Conservation (phyloP, 352 stramenopile species). For the Phytophthora pseudosyringae region DNA sequence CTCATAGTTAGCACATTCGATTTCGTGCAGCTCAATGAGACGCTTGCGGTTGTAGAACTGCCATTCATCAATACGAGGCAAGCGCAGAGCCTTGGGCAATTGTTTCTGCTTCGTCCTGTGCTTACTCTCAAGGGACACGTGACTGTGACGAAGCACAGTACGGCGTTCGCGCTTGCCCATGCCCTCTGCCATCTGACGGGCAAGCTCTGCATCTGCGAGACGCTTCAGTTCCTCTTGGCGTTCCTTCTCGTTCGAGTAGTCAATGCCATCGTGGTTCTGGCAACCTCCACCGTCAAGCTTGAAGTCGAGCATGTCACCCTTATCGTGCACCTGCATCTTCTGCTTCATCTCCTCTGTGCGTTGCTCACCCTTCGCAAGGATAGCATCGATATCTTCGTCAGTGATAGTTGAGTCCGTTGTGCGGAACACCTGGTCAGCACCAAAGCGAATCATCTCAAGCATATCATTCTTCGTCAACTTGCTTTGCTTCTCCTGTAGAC, state of each 20-base stretch:
- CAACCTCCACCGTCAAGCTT: slow-evolving; percentile 93
- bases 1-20: slow-evolving; percentile 84
- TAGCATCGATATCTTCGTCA: slow-evolving; percentile 98
- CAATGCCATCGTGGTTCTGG: slow-evolving; percentile 97
- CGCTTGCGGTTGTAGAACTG: slow-evolving; percentile 89
- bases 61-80: slow-evolving; percentile 89
- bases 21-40: slow-evolving; percentile 82
- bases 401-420: slow-evolving; percentile 97
- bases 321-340: slow-evolving; percentile 87
- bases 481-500: slow-evolving; percentile 88
- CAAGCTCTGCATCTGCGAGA: slow-evolving; percentile 84
- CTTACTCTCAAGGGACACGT: slow-evolving; percentile 53
- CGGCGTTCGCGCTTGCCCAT: slow-evolving; percentile 88
- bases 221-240: slow-evolving; percentile 87
- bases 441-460: slow-evolving; percentile 97
- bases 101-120: slow-evolving; percentile 78
- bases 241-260: slow-evolving; percentile 95
- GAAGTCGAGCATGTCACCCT: slow-evolving; percentile 89
- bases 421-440: slow-evolving; percentile 97
- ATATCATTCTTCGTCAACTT: slow-evolving; percentile 97
- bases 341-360: slow-evolving; percentile 90
- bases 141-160: slow-evolving; percentile 74
- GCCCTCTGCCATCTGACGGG: slow-evolving; percentile 73
- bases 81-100: slow-evolving; percentile 75
- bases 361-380: slow-evolving; percentile 93